These are phyloP conservation scores for Monosporascus ibericus DNA, from an alignment of 2,329 filamentous ascomycete genomes.

Conservation along the genomic window DNA sequence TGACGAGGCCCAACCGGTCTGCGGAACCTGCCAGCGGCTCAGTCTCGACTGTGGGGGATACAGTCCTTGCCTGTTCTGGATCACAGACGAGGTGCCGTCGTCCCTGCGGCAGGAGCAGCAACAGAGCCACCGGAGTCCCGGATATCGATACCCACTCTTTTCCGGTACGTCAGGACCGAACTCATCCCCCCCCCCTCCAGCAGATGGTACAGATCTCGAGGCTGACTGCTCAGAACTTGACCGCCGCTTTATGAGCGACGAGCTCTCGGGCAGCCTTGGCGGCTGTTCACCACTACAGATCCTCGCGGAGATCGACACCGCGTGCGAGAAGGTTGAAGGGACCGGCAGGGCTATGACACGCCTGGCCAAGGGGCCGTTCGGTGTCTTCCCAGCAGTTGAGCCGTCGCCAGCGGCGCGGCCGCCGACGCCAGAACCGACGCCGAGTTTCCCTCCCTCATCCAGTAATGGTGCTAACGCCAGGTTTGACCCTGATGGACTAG, in stretches of 20 bases:
- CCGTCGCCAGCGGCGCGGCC: not conserved
- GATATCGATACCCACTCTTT: constrained; percentile 37
- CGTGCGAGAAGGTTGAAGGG: not conserved
- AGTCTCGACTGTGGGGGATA: constrained; percentile 34
- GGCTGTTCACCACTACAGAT: constrained; percentile 14
- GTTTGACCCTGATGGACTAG: not conserved
- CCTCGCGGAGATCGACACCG: constrained; percentile 18
- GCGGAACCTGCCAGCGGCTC: constrained; percentile 29
- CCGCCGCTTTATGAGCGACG: constrained; percentile 26
- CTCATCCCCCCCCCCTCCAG: not conserved
- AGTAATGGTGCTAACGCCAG: not conserved
- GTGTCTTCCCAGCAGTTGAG: constrained; percentile 8
- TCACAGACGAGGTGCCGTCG: constrained; percentile 12
- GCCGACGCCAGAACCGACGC: not conserved
- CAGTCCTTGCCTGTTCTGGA: constrained; percentile 28
- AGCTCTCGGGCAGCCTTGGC: constrained; percentile 27
- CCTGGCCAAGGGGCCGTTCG: constrained; percentile 7
- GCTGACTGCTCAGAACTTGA: constrained; percentile 18
- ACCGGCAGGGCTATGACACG: not conserved
- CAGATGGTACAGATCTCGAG: not conserved
- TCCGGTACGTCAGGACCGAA: constrained; percentile 14
- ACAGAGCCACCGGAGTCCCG: constrained; percentile 8
- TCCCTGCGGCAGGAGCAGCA: not conserved
- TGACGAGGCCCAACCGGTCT: constrained; percentile 35
- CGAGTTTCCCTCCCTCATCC: not conserved